A percentile compares a stretch with the other conserved stretches of the same genome.
Evolutionary conservation across 225 moss, liverwort and hornwort species (phyloP).

Genomic region (Marchantia paleacea): DNA sequence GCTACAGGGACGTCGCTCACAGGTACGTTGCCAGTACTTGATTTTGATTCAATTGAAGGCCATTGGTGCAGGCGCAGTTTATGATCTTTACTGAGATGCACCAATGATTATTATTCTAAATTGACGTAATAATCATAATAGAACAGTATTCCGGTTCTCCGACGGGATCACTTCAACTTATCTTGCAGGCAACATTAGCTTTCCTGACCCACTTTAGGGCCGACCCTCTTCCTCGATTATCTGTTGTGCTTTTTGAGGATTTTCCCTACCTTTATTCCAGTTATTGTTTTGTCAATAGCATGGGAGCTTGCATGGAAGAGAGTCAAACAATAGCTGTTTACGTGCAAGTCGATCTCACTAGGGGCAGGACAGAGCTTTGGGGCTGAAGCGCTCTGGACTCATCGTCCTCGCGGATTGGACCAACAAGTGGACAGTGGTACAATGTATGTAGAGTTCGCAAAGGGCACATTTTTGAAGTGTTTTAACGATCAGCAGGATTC

Average conservation of each 20-base stretch:
- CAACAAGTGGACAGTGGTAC: neutral
- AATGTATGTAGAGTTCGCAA: neutral
- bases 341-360: neutral
- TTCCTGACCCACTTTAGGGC: neutral
- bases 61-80: too few species aligned
- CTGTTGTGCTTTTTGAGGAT: neutral
- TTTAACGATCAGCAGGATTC: neutral
- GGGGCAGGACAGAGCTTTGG: neutral
- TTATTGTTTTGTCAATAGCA: neutral
- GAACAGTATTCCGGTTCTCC: too few species aligned
- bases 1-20: constrained; percentile 59
- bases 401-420: neutral
- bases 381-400: neutral
- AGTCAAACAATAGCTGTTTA: neutral
- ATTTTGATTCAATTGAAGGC: too few species aligned
- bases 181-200: neutral
- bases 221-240: neutral
- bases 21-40: constrained; percentile 45
- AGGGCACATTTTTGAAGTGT: neutral
- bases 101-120: too few species aligned
- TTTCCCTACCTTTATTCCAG: too few species aligned
- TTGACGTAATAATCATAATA: too few species aligned
- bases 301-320: neutral
- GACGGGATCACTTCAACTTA: neutral
- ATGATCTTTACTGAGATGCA: too few species aligned